A percentile compares a stretch with the other conserved stretches of the same genome.
Evolutionary conservation across 2,329 filamentous ascomycete species (phyloP).

Genomic region (Apiospora rasikravindrae): DNA sequence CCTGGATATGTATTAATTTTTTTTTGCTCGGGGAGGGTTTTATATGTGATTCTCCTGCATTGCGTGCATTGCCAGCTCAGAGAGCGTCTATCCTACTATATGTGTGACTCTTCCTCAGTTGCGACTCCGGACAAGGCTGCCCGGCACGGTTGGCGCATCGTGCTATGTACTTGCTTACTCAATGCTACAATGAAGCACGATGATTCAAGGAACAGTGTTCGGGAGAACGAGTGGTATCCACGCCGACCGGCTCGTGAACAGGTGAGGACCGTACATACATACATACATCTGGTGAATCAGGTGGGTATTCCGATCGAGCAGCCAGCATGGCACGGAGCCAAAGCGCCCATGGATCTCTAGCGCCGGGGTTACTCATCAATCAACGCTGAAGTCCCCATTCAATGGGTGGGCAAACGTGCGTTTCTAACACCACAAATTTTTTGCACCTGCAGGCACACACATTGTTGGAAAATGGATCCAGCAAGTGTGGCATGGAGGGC

Average conservation of each 20-base stretch:
- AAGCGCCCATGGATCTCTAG: constrained; percentile 1
- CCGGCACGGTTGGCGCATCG: neutral
- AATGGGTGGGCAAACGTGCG: constrained; percentile 7
- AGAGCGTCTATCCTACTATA: neutral
- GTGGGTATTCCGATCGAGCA: constrained; percentile 12
- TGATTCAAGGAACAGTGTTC: neutral
- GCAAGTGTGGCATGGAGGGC: neutral
- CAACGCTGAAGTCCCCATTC: neutral
- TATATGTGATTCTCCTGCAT: constrained; percentile 3
- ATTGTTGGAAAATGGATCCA: constrained; percentile 3
- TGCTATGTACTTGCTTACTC: neutral
- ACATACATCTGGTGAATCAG: constrained; percentile 1
- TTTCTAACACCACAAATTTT: constrained; percentile 2
- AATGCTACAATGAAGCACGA: neutral
- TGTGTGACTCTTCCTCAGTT: neutral
- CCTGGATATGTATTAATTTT: neutral
- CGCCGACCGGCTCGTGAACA: neutral
- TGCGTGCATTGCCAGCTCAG: constrained; percentile 11
- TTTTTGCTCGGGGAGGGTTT: neutral
- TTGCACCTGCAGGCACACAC: neutral
- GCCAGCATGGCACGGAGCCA: constrained; percentile 10
- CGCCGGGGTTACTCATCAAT: neutral
- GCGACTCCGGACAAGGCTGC: neutral
- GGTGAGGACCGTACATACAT: neutral
- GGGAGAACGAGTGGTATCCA: neutral